Base-by-base conservation (phyloP, 1,284 basidiomycete species). In the Irpex rosettiformis region DNA sequence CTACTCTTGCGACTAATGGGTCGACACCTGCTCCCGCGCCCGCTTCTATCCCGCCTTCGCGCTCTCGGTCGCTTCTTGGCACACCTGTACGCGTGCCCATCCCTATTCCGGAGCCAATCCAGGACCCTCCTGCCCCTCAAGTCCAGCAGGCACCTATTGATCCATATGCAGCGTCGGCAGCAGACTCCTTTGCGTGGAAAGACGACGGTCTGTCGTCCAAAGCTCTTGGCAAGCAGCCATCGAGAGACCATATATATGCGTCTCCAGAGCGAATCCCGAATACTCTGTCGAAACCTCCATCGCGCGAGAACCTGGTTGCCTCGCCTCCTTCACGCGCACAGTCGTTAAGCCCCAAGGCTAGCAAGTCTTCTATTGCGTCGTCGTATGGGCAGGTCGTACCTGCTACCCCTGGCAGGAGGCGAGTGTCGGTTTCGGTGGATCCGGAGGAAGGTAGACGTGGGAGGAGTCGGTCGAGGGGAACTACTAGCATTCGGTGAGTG, bases 401-500 rank as follows among this genome's bases (percentile, higher is more conserved):
- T 28, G 55, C 64, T 21, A 18, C 56, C n/a, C 40, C 62, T 16
- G 48, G 58, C 16, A 60, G 65, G 3, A 62, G 57, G 42, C 60
- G 59, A 28, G 58, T 65, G 4, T 56, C 60, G 4, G 63, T 67
- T 6, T 65, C 64, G 25, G 40, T 66, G 2, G 62, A 69, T 27
- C 54, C 62, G 8, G 56, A 62, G 24, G 54, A 27, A 1, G 70
- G 70, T 4, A 62, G 56, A 13, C 67, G 69, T 2, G 68, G 70
- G 4, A 65, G 70, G 7, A 71, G 70, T 52, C 57, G 64, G 45
- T 62, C 61, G 3, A 40, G 57, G 24, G 61, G 63, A 10, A 37
- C 33, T 4, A 37, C 33, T 2, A 72, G 67, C 43, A 66, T 69
- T 42, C 73, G 75, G 76, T 73, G 60, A 37, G 72, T 64, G 5